Evolutionary conservation across 75 land plant species (phyloP).

Genomic region (Adiantum capillusveneris): DNA sequence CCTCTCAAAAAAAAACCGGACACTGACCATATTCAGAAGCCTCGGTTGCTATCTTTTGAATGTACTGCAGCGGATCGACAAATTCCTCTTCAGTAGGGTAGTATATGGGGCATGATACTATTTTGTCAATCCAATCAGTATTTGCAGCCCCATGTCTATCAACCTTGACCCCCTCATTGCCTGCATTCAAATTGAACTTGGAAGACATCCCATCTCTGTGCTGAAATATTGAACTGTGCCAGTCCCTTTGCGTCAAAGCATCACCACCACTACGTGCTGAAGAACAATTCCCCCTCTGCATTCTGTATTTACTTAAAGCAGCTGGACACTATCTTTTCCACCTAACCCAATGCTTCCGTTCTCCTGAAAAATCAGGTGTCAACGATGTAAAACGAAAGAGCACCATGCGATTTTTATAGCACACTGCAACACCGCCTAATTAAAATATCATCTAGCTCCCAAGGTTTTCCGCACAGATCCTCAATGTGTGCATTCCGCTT

Average conservation of each 20-base stretch:
- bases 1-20: neutral
- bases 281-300: neutral
- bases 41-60: slow-evolving; percentile 63
- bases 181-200: slow-evolving; percentile 11
- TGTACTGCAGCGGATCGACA: slow-evolving; percentile 70
- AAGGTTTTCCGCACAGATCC: too few relatives aligned
- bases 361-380: too few relatives aligned
- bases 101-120: slow-evolving; percentile 69
- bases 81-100: slow-evolving; percentile 82
- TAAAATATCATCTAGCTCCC: too few relatives aligned
- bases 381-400: too few relatives aligned
- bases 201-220: slow-evolving; percentile 13
- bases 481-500: too few relatives aligned
- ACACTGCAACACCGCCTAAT: too few relatives aligned
- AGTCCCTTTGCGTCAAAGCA: slow-evolving; percentile 37
- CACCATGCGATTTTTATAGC: too few relatives aligned
- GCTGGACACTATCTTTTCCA: too few relatives aligned
- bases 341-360: too few relatives aligned
- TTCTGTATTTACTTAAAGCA: too few relatives aligned
- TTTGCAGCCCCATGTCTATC: slow-evolving; percentile 40
- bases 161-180: slow-evolving; percentile 26
- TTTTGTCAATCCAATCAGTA: slow-evolving; percentile 59
- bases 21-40: slow-evolving; percentile 74
- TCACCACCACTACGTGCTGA: slow-evolving; percentile 69
- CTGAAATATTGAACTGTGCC: slow-evolving; percentile 26